Evolutionary conservation across 257 asterid genomes (phyloP).

Genomic region (Oldenlandia corymbosa): DNA sequence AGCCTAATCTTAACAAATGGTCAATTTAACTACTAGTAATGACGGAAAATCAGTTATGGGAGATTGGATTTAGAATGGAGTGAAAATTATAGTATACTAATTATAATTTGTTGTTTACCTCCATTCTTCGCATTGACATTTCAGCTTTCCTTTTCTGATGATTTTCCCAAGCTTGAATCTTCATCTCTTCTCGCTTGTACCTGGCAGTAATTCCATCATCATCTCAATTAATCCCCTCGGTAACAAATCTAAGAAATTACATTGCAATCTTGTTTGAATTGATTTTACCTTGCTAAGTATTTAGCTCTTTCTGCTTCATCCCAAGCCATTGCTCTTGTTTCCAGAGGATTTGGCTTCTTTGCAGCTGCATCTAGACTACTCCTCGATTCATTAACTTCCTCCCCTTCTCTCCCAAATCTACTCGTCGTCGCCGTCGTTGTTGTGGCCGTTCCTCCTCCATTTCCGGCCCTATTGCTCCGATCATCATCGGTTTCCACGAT

Average conservation of each 20-base stretch:
- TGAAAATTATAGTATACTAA: too few species aligned
- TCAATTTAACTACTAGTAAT: too few species aligned
- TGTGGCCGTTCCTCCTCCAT: constrained; percentile 23
- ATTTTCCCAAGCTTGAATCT: constrained; percentile 94
- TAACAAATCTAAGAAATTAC: not conserved
- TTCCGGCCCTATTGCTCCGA: not conserved
- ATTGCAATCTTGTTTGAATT: too few species aligned
- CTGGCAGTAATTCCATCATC: constrained; percentile 39
- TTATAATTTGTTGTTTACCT: constrained; percentile 45
- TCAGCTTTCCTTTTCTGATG: constrained; percentile 86
- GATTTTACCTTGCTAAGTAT: constrained; percentile 81
- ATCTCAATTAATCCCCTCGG: not conserved
- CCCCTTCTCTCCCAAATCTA: constrained; percentile 34
- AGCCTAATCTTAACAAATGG: too few species aligned
- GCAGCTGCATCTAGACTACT: constrained; percentile 18
- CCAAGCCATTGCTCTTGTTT: constrained; percentile 80
- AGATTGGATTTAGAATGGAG: too few species aligned
- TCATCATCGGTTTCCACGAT: constrained; percentile 20
- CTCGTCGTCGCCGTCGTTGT: constrained; percentile 22
- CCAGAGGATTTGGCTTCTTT: constrained; percentile 49
- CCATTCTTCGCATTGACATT: constrained; percentile 70
- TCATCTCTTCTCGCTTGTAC: constrained; percentile 88
- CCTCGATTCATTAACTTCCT: constrained; percentile 22
- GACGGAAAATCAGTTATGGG: too few species aligned
- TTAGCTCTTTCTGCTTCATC: constrained; percentile 94